Percentiles rank a stretch among this genome's conserved stretches.
Evolutionary conservation across 192 early-diverging fungal genomes (phyloP).

Genomic region (Neocallimastix lanati): DNA sequence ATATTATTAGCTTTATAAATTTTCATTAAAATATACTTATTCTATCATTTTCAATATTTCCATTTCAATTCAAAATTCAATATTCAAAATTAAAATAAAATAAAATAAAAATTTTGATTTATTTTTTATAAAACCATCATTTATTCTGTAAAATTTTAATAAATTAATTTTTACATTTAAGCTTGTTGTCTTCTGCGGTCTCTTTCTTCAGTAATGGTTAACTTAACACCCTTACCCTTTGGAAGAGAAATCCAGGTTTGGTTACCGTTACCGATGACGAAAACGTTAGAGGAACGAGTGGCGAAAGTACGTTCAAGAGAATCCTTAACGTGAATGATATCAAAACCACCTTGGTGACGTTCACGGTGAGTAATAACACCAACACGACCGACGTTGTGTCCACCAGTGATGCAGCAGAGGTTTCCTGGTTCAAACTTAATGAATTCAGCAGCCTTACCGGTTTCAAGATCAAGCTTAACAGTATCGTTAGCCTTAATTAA

Average conservation of each 20-base stretch:
- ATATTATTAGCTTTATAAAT: no score
- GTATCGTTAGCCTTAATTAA: conserved; percentile 98
- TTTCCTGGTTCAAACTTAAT: conserved; percentile 98
- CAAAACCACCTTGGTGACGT: conserved; percentile 92
- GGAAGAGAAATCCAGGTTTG: conserved; percentile 92
- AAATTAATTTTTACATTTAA: not conserved
- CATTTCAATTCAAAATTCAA: no score
- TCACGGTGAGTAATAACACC: conserved; percentile 93
- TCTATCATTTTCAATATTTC: no score
- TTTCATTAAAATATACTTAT: no score
- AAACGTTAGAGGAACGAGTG: conserved; percentile 93
- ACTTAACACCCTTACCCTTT: conserved; percentile 91
- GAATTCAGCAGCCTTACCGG: conserved; percentile 76
- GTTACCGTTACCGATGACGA: conserved; percentile 69
- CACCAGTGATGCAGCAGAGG: conserved; percentile 91
- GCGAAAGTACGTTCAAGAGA: conserved; percentile 85
- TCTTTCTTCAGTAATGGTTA: conserved; percentile 95
- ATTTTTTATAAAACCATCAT: not conserved
- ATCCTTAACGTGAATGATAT: conserved; percentile 99
- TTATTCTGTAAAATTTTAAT: not conserved
- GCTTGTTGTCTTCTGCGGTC: conserved; percentile 34
- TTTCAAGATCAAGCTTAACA: conserved; percentile 88
- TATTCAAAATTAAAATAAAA: no score
- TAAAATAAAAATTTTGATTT: not conserved
- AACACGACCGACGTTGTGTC: conserved; percentile 95